Percentiles rank a stretch among this genome's conserved stretches.
These are phyloP conservation scores for Crithidia sp. DNA, from an alignment of 208 protist genomes.

Conservation along the genomic window DNA sequence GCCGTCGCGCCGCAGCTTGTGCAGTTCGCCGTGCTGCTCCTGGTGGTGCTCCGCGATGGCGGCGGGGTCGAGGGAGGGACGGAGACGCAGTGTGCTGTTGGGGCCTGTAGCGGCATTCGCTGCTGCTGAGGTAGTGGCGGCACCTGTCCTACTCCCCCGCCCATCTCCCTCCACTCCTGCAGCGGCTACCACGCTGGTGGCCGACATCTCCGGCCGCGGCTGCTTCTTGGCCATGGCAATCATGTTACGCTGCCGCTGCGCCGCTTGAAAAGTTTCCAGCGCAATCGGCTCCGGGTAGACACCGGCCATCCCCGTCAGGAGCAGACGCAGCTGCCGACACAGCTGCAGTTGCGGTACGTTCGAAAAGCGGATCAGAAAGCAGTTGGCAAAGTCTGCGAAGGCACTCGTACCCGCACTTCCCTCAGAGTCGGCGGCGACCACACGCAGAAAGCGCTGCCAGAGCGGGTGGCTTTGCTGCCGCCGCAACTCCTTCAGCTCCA, in stretches of 20 bases:
- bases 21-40: background rate
- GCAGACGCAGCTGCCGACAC: conserved; percentile 52
- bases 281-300: conserved; percentile 28
- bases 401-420: background rate
- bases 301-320: conserved; percentile 37
- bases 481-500: conserved; percentile 11
- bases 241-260: conserved; percentile 43
- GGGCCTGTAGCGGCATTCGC: background rate
- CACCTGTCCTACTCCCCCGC: background rate
- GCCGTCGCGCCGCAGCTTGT: conserved; percentile 24
- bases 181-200: background rate
- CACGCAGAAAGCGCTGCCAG: conserved; percentile 4
- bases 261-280: conserved; percentile 40
- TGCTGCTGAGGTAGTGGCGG: background rate
- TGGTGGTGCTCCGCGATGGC: background rate
- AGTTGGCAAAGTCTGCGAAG: conserved; percentile 16
- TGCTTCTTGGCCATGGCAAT: conserved; percentile 19
- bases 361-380: conserved; percentile 41
- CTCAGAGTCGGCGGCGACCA: background rate
- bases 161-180: background rate
- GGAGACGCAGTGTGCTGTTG: background rate
- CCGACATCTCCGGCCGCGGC: background rate
- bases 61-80: conserved; percentile 16
- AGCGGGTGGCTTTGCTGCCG: conserved; percentile 8
- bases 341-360: conserved; percentile 65